Conservation (phyloP, 2,329 filamentous ascomycete genomes). For the Aspergillus oerlinghausenensis region DNA sequence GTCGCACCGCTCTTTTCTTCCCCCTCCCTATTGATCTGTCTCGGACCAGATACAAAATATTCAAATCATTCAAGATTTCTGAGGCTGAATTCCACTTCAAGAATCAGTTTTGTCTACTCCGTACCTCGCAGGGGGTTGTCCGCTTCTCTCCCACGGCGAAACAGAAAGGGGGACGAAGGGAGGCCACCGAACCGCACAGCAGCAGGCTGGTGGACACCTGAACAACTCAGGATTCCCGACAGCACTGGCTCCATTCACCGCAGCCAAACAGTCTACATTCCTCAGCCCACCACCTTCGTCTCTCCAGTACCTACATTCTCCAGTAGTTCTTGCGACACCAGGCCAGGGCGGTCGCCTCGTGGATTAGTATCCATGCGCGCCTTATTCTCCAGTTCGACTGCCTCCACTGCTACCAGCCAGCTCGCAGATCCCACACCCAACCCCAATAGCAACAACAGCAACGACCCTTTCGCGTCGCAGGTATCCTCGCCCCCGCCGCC, state of each 20-base stretch:
- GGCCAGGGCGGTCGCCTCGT: conserved; percentile 19
- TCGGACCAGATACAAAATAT: not conserved
- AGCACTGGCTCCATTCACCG: not conserved
- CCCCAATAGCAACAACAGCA: conserved; percentile 12
- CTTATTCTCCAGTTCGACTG: conserved; percentile 29
- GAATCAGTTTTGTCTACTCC: not conserved
- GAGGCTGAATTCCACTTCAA: not conserved
- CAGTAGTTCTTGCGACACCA: conserved; percentile 1
- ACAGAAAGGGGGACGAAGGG: not conserved
- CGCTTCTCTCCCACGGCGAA: not conserved
- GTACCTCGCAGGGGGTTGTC: not conserved
- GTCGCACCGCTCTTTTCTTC: not conserved
- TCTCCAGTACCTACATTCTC: not conserved
- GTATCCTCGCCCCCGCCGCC: conserved; percentile 23
- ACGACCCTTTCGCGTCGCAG: conserved; percentile 20
- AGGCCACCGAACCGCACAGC: not conserved
- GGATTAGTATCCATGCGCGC: conserved; percentile 34
- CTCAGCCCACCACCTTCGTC: conserved; percentile 4
- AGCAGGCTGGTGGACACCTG: not conserved
- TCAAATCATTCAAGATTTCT: not conserved
- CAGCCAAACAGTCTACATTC: conserved; percentile 8
- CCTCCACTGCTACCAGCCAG: conserved; percentile 24
- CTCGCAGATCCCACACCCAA: conserved; percentile 20
- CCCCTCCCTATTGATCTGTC: not conserved
- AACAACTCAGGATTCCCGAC: not conserved